phyloP scores from a whole-genome alignment of 306 rosid genomes.

The Pyrus pyrifolia region DNA sequence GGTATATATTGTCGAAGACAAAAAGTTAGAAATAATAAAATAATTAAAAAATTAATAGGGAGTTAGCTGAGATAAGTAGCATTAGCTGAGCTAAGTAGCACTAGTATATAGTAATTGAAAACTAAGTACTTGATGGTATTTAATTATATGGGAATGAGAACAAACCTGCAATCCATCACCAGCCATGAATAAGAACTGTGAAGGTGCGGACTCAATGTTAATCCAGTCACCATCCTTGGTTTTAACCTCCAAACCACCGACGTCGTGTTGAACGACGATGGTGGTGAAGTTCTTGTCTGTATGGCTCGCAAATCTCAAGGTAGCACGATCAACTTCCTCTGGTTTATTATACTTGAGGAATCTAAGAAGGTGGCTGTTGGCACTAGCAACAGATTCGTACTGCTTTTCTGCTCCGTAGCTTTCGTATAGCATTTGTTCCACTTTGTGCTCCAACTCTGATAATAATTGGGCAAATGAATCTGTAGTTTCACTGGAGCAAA shows the following conservation, averaged over 20 bases:
- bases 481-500: not conserved
- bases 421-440: conserved; percentile 2
- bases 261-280: not conserved
- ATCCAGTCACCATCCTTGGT: conserved; percentile 4
- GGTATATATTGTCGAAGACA: too few relatives aligned
- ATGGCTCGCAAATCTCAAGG: not conserved
- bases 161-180: conserved; percentile 5
- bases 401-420: not conserved
- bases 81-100: not conserved
- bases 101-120: not conserved
- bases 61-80: too few relatives aligned
- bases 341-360: not conserved
- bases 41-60: too few relatives aligned
- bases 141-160: not conserved
- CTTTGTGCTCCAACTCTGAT: not conserved
- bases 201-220: not conserved
- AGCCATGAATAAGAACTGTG: conserved; percentile 13
- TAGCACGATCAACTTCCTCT: not conserved
- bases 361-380: conserved; percentile 11
- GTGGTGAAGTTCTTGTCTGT: conserved; percentile 12
- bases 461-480: not conserved
- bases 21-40: too few relatives aligned
- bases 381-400: not conserved
- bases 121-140: not conserved
- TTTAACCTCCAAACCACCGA: conserved; percentile 11